These are phyloP conservation scores for Nepenthes mirabilis DNA, from an alignment of 148 eudicot genomes.

Conservation along the genomic window DNA sequence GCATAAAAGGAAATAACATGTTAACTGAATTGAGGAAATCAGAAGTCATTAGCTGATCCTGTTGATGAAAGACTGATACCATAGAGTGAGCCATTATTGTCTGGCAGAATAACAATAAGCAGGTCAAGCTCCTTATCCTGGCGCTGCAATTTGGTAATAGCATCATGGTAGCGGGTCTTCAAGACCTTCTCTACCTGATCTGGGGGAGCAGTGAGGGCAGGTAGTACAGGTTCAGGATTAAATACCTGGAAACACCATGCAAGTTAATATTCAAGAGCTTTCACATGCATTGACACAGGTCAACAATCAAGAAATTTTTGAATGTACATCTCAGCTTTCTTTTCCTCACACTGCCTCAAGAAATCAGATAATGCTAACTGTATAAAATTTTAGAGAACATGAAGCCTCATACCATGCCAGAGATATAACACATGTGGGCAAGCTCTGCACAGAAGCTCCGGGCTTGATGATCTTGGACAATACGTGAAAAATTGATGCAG, in stretches of 20 bases:
- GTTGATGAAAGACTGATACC: conserved; percentile 24
- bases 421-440: conserved; percentile 59
- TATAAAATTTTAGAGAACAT: not conserved
- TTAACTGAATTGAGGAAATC: no score
- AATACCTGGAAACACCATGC: conserved; percentile 19
- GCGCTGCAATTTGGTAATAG: conserved; percentile 37
- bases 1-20: conserved; percentile 4
- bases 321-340: not conserved
- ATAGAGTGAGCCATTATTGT: conserved; percentile 81
- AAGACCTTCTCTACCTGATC: conserved; percentile 64
- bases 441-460: conserved; percentile 57
- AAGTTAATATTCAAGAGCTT: no score
- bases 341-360: no score
- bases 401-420: conserved; percentile 55
- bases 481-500: conserved; percentile 64
- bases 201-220: conserved; percentile 38
- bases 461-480: conserved; percentile 50
- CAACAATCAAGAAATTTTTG: not conserved
- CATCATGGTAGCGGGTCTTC: conserved; percentile 46
- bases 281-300: no score
- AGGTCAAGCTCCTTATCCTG: conserved; percentile 47
- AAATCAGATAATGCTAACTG: not conserved
- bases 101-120: conserved; percentile 67
- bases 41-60: not conserved
- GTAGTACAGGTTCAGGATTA: conserved; percentile 54